Percentiles rank a stretch among this genome's conserved stretches.
Conservation (phyloP, 345 rosid species). For the Euclidium syriacum region DNA sequence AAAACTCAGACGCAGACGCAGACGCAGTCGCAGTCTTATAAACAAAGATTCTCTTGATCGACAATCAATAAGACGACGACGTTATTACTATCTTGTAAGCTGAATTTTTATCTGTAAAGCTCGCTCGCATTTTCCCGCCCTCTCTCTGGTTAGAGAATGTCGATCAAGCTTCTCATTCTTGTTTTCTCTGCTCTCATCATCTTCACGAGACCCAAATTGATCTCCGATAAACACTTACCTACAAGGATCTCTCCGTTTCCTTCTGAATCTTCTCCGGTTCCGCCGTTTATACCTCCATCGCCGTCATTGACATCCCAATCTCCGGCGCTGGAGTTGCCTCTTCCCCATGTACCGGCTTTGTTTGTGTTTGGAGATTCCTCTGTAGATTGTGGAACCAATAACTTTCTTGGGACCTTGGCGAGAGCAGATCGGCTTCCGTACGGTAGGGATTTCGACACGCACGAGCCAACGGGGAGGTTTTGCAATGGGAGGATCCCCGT, state of each 20-base stretch:
- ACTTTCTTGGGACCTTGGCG: slow-evolving; percentile 85
- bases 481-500: slow-evolving; percentile 92
- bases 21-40: background rate
- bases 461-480: slow-evolving; percentile 79
- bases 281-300: slow-evolving; percentile 13
- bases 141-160: slow-evolving; percentile 26
- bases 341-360: slow-evolving; percentile 51
- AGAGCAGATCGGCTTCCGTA: slow-evolving; percentile 88
- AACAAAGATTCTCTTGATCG: background rate
- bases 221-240: slow-evolving; percentile 15
- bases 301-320: background rate
- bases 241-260: slow-evolving; percentile 6
- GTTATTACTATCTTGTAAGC: no score
- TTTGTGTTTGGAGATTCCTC: slow-evolving; percentile 88
- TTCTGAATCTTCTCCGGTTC: background rate
- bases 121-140: slow-evolving; percentile 32
- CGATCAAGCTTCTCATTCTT: slow-evolving; percentile 31
- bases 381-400: slow-evolving; percentile 79
- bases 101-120: background rate
- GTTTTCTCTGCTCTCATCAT: slow-evolving; percentile 32
- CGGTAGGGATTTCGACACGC: slow-evolving; percentile 90
- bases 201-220: slow-evolving; percentile 29
- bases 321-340: slow-evolving; percentile 25
- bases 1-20: no score
- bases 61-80: slow-evolving; percentile 8